Evolutionary conservation across 345 rosid species (phyloP).

Genomic region (Lumnitzera racemosa): DNA sequence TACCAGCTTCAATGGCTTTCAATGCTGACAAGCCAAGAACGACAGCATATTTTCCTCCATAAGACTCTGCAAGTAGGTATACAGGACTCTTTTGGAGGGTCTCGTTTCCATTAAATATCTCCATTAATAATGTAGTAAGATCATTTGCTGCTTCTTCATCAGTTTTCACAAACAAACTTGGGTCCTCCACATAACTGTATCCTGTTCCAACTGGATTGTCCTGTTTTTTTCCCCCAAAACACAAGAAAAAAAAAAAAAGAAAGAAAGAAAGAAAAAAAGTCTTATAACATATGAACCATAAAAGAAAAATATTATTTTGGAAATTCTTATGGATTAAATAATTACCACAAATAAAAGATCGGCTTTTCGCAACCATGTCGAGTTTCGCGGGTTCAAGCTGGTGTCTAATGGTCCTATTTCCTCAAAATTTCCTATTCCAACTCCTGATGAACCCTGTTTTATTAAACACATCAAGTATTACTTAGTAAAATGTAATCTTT

Average conservation of each 20-base stretch:
- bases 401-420: conserved; percentile 42
- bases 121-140: conserved; percentile 49
- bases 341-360: conserved; percentile 44
- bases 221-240: not conserved
- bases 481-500: not conserved
- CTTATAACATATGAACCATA: not conserved
- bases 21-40: conserved; percentile 60
- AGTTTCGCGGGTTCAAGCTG: conserved; percentile 28
- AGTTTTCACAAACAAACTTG: conserved; percentile 44
- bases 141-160: conserved; percentile 87
- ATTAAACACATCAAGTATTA: not conserved
- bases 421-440: conserved; percentile 35
- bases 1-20: conserved; percentile 50
- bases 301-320: not conserved
- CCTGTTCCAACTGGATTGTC: conserved; percentile 49
- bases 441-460: conserved; percentile 34
- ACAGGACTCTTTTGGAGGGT: conserved; percentile 57
- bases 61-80: conserved; percentile 79
- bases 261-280: no score
- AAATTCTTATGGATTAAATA: not conserved
- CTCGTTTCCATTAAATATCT: conserved; percentile 37
- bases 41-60: conserved; percentile 86
- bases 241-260: no score
- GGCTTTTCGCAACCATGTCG: conserved; percentile 40
- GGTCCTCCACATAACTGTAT: conserved; percentile 35